Base-by-base conservation (phyloP, 257 asterid species). In the Scutellaria barbata region DNA sequence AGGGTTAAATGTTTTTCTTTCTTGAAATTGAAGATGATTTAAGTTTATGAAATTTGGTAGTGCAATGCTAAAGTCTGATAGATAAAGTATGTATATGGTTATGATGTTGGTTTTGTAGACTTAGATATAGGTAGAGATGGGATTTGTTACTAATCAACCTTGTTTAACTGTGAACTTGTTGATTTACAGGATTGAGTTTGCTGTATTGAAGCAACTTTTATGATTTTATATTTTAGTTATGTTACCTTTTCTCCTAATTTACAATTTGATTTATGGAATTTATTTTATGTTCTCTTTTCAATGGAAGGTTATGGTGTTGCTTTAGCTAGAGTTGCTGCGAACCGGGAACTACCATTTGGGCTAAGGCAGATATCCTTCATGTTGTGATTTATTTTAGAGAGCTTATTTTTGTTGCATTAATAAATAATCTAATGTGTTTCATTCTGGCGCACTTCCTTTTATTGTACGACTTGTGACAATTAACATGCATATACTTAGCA, bases 331-430 rank as follows among this genome's bases (percentile, higher is more conserved):
- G 84, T 92, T 75, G 92, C 98, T 18, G 96, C 86, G 6, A 88
- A 86, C 71, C 79, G 85, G 76, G 96, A 89, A 68, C 87, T 83
- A 45, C 81, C 85, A 4, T 66, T 78, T 73, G 99, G 98, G 59
- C 77, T 89, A 42, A 86, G 98, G 75, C 99, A 94, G 88, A 94
- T 91, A 94, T 94, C 99, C 99, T 91, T 84, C 54, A 45, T 17
- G 25, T 54, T 67, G 14, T 68, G 46, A 30, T 73, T 79, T 71
- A 50, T 62, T 46, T 59, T 43, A 14, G n/a, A 25, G 20, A 64
- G 30, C 5, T 50, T 58, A 8, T 5, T 43, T 74, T 30, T 43
- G 33, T 66, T 54, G 25, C 41, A 35, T 65, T 25, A 30, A 42
- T 20, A 60, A 43, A 66, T 62, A 30, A 42, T 18, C 54, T 5